Base-by-base conservation (phyloP, 257 asterid genomes). In the Euphrasia confusa region DNA sequence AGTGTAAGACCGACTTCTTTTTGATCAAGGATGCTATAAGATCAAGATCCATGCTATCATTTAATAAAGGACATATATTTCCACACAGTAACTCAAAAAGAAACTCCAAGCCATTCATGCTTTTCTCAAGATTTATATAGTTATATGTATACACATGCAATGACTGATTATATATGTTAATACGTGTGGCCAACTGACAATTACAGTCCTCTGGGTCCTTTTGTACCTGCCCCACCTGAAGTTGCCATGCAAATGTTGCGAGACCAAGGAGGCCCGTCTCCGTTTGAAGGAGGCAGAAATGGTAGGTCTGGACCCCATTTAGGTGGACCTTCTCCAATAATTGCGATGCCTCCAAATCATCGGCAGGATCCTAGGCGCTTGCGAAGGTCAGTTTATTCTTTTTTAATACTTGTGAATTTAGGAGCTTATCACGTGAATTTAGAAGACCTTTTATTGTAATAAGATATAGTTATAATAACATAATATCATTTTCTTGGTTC, bases 201-300 rank as follows among this genome's bases (percentile, higher is more conserved):
- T 59, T 79, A 76, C 81, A 92, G 99, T 59, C 99, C 99, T 26
- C 74, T 92, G 76, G 99, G 99, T 37, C 99, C 99, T 37, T 92
- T 92, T 54, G 95, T 92, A 59, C 99, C 99, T 53, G 96, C 99
- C 15, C 99, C 99, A 64, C 99, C 99, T 47, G 99, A 92, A 75
- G 96, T 92, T 73, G 99, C 99, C 42, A 92, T 92, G 99, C 89
- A 72, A 60, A 92, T 92, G 97, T 48, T 92, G 78, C 86, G 96
- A 49, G 99, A 92, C 27, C 97, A 89, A 69, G 97, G 97, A 37
- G 96, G 96, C 17, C 87, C 98, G 44, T 55, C 90, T 61, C 86
- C 97, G 24, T 92, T 84, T 72, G 97, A 92, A 72, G 95, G 95
- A 27, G 87, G 95, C 60, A 79, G 90, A 74, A 85, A 79, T 64